A percentile compares a stretch with the other conserved stretches of the same genome.
These are phyloP conservation scores for Blastocystis sp. DNA, from an alignment of 352 stramenopile genomes.

Conservation along the genomic window DNA sequence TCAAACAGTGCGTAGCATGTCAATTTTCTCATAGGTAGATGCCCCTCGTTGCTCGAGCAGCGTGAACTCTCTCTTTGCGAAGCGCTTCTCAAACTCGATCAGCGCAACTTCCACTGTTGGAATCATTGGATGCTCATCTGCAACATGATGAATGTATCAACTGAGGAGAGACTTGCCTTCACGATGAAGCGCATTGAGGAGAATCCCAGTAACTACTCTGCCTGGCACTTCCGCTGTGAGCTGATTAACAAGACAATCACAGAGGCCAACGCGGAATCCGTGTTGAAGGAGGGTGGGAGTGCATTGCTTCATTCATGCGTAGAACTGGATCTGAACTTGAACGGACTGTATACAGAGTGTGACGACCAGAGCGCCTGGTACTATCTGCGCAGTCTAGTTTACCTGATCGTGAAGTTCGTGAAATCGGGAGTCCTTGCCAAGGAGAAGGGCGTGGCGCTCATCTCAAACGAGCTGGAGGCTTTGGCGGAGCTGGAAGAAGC, in stretches of 20 bases:
- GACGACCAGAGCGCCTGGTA: slow-evolving; percentile 97
- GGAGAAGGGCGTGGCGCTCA: not conserved
- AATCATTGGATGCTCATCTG: slow-evolving; percentile 87
- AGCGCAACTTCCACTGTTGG: slow-evolving; percentile 99
- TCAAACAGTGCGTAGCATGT: slow-evolving; percentile 58
- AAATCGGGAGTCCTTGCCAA: slow-evolving; percentile 54
- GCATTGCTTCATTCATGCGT: not conserved
- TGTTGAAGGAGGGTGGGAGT: not conserved
- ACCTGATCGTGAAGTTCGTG: slow-evolving; percentile 84
- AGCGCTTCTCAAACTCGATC: slow-evolving; percentile 81
- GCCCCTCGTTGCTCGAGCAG: slow-evolving; percentile 1
- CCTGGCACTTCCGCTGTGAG: slow-evolving; percentile 83
- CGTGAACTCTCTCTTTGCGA: slow-evolving; percentile 78
- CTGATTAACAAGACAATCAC: slow-evolving; percentile 72
- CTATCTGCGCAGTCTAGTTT: slow-evolving; percentile 80
- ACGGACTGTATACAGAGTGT: slow-evolving; percentile 95
- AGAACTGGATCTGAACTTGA: slow-evolving; percentile 83
- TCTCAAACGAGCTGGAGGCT: not conserved
- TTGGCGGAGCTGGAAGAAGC: slow-evolving; percentile 31
- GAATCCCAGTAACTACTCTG: slow-evolving; percentile 98
- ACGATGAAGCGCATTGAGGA: slow-evolving; percentile 90
- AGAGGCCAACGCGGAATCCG: slow-evolving; percentile 8
- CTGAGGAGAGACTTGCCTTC: slow-evolving; percentile 83
- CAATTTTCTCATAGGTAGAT: slow-evolving; percentile 27
- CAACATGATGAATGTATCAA: slow-evolving; percentile 69